Evolutionary conservation across 306 rosid genomes (phyloP), one percentile per base, ranked within the genome.

Genomic region (Gillenia trifoliata): DNA sequence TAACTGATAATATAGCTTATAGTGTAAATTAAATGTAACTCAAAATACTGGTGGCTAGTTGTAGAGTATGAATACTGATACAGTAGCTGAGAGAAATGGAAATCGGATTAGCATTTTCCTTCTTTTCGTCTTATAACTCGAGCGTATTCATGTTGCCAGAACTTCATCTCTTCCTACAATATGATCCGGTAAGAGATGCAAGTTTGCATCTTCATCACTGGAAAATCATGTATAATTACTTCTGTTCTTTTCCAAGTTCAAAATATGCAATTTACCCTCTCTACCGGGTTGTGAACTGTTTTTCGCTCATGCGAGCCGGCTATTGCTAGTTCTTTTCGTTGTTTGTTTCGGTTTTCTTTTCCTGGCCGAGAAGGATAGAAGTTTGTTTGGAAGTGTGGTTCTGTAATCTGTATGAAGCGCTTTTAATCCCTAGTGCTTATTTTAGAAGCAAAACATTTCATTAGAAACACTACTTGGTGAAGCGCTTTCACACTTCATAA

Each of bases 1-100:
- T 76, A 78, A 86, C 84, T 74, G 79, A 75, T 82, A 71, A 75
- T 85, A 77, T 85, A 88, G 88, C 83, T 83, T 83, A 81, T 87
- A 83, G 81, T 71, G 73, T 62, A 62, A 43, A 43, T 50, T 87
- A 78, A 80, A 81, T 83, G 89, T 78, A 80, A 72, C 86, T 71
- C 73, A 78, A 23, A 34, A 81, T 50, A 61, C 56, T 75, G 80
- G 81, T 80, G 82, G 78, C 69, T 83, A 80, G 86, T 87, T 78
- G 81, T 85, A 86, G 84, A 75, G 40, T 78, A 73, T 87, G 85
- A 75, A 88, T 82, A 88, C 89, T 81, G 77, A 72, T 77, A 77
- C 80, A 78, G 85, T 78, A 82, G 83, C 81, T 77, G 85, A 78
- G 80, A 82, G 73, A 74, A 74, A 85, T 47, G 77, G 81, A 74